Percentiles rank a stretch among this genome's conserved stretches.
These are phyloP conservation scores for Hysterium pulicare DNA, from an alignment of 2,329 filamentous ascomycete species.

Conservation along the genomic window DNA sequence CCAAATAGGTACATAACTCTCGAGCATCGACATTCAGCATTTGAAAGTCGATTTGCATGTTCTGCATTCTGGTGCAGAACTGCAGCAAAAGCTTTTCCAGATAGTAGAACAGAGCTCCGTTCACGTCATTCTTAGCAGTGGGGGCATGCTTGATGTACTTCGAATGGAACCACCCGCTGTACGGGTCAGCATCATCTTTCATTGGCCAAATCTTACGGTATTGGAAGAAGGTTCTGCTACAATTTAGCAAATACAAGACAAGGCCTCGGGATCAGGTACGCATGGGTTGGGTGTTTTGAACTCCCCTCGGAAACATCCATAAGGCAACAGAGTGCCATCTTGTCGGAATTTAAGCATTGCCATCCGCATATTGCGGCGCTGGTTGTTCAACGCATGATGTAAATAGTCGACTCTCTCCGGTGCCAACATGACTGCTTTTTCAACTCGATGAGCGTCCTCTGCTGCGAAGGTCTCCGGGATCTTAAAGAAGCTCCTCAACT, in stretches of 20 bases:
- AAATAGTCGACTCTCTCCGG: conserved; percentile 28
- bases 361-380: conserved; percentile 23
- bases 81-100: conserved; percentile 24
- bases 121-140: conserved; percentile 33
- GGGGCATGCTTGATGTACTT: conserved; percentile 23
- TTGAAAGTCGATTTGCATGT: conserved; percentile 20
- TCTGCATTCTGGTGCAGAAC: conserved; percentile 28
- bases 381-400: conserved; percentile 25
- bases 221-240: conserved; percentile 36
- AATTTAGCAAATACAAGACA: too few species aligned
- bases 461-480: conserved; percentile 21
- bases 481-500: conserved; percentile 22
- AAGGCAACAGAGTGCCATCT: conserved; percentile 43
- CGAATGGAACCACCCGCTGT: conserved; percentile 33
- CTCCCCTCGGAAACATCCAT: conserved; percentile 26
- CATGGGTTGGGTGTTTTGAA: conserved; percentile 44
- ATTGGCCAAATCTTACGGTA: conserved; percentile 33
- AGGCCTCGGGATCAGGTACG: too few species aligned
- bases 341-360: conserved; percentile 28
- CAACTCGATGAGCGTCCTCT: conserved; percentile 18
- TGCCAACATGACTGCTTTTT: conserved; percentile 25
- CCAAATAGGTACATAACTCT: conserved; percentile 21
- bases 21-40: conserved; percentile 25
- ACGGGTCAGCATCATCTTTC: conserved; percentile 35
- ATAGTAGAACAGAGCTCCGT: conserved; percentile 39